These are phyloP conservation scores for Lathyrus sativus DNA, from an alignment of 306 rosid species.

Conservation along the genomic window DNA sequence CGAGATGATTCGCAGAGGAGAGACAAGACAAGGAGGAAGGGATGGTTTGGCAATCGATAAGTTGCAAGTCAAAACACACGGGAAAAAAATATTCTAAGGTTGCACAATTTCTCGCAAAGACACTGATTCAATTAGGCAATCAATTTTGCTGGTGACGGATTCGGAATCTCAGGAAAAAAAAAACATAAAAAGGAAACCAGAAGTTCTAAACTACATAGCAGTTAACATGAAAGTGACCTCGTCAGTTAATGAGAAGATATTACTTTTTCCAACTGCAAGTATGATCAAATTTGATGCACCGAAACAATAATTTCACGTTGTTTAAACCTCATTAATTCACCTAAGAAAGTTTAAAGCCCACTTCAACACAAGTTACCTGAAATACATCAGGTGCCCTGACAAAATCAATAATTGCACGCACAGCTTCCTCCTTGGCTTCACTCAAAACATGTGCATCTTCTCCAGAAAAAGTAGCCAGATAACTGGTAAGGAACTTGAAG, in stretches of 20 bases:
- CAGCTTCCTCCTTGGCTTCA: slow-evolving; percentile 94
- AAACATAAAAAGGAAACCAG: not conserved
- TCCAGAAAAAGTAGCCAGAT: slow-evolving; percentile 72
- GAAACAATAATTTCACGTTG: not conserved
- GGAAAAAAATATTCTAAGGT: not conserved
- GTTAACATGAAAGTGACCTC: slow-evolving; percentile 9
- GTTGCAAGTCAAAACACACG: not conserved
- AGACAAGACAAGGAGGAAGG: not conserved
- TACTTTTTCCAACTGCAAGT: not conserved
- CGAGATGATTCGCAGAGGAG: not conserved
- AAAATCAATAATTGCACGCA: slow-evolving; percentile 76
- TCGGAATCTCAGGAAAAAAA: not conserved
- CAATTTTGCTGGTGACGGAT: not conserved
- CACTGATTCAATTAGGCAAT: not conserved
- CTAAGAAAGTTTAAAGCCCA: slow-evolving; percentile 12
- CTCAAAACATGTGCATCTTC: slow-evolving; percentile 67
- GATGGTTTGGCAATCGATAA: not conserved
- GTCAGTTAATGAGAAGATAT: not conserved
- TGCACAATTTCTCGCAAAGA: not conserved
- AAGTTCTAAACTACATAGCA: slow-evolving; percentile 11
- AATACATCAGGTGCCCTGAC: slow-evolving; percentile 80
- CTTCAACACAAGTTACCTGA: slow-evolving; percentile 58
- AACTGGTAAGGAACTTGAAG: slow-evolving; percentile 75
- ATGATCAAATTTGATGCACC: not conserved
- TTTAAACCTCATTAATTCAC: slow-evolving; percentile 18